Percentiles rank a stretch among this genome's conserved stretches.
These are phyloP conservation scores for Astrothelium macrocarpum DNA, from an alignment of 495 filamentous ascomycete species.

Conservation along the genomic window DNA sequence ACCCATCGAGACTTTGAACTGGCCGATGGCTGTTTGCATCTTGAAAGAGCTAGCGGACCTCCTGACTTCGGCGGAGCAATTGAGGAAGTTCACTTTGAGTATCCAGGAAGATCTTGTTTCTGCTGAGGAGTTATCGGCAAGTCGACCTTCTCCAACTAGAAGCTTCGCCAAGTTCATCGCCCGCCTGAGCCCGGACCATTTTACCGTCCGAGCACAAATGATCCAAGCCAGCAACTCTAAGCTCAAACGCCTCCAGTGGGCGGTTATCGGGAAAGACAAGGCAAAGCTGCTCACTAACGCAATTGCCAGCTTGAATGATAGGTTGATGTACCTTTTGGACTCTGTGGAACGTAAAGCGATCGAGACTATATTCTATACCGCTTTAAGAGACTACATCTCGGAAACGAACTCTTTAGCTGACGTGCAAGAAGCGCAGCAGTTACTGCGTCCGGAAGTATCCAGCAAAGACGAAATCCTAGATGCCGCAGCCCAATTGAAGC, in stretches of 20 bases:
- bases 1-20: conserved; percentile 22
- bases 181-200: background rate
- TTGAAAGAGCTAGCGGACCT: conserved; percentile 23
- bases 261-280: background rate
- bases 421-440: background rate
- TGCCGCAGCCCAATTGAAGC: background rate
- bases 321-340: background rate
- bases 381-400: background rate
- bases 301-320: background rate
- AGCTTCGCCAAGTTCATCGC: background rate
- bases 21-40: conserved; percentile 18
- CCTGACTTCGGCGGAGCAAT: background rate
- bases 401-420: background rate
- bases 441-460: background rate
- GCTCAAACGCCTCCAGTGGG: background rate
- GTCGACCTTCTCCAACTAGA: background rate
- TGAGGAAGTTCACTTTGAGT: background rate
- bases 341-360: background rate
- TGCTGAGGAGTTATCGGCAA: too few species aligned
- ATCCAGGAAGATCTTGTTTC: background rate
- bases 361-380: background rate
- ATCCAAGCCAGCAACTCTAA: background rate
- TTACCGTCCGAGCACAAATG: background rate
- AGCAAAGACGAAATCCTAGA: background rate
- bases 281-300: background rate